A percentile compares a stretch with the other conserved stretches of the same genome.
Conservation (phyloP, 768 basidiomycete genomes). For the Stropharia rugosoannulata region DNA sequence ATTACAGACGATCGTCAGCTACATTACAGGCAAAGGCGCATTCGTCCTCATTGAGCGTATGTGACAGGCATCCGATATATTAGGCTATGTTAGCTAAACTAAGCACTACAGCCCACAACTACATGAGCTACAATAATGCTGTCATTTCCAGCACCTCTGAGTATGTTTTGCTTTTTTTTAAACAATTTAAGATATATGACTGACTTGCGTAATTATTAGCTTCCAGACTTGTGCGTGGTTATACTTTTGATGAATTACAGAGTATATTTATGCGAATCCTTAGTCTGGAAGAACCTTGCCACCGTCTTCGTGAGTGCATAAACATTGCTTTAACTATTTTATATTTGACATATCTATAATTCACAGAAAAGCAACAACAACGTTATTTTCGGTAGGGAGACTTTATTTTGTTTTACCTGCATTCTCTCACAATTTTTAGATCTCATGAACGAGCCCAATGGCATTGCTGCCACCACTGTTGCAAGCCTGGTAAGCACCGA, state of each 20-base stretch:
- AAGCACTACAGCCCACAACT: constrained; percentile 50
- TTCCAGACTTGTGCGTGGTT: constrained; percentile 46
- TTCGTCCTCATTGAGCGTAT: constrained; percentile 56
- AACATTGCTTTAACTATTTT: neutral
- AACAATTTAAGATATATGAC: neutral
- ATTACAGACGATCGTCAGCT: constrained; percentile 51
- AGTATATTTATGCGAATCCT: neutral
- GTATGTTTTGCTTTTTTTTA: constrained; percentile 30
- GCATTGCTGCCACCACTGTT: constrained; percentile 50
- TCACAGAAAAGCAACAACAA: constrained; percentile 42
- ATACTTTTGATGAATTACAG: neutral
- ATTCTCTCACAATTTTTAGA: neutral
- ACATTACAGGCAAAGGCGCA: constrained; percentile 60
- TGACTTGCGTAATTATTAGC: constrained; percentile 20
- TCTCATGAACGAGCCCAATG: constrained; percentile 69
- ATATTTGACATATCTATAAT: neutral
- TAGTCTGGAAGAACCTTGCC: constrained; percentile 61
- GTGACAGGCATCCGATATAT: constrained; percentile 11
- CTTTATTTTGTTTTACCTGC: neutral
- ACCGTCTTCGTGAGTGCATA: constrained; percentile 46
- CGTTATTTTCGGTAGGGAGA: constrained; percentile 52
- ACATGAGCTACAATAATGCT: constrained; percentile 54
- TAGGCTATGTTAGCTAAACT: neutral
- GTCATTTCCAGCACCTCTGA: constrained; percentile 47
- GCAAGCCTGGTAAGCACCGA: constrained; percentile 41